Percentiles rank a stretch among this genome's conserved stretches.
Conservation (phyloP, 169 alveolate species). For the Babesia ovata region DNA sequence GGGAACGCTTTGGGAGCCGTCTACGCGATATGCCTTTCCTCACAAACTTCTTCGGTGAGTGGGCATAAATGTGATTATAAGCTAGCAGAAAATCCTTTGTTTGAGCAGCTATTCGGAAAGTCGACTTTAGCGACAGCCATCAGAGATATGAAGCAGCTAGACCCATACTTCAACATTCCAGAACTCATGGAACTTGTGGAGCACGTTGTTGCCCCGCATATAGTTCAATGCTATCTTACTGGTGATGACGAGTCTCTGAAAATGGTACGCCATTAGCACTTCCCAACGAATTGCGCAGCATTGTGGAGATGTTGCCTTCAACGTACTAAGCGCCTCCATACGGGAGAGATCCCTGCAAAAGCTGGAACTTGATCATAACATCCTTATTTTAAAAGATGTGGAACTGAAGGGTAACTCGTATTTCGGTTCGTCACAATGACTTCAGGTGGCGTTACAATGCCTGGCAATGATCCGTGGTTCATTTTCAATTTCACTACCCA, state of each 20-base stretch:
- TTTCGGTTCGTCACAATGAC: background rate
- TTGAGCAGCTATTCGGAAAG: constrained; percentile 84
- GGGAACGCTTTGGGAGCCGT: constrained; percentile 86
- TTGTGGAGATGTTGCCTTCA: constrained; percentile 85
- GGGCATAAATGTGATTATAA: background rate
- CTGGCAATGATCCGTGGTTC: constrained; percentile 84
- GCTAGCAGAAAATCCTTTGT: constrained; percentile 75
- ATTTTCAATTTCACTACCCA: constrained; percentile 87
- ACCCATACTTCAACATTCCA: constrained; percentile 83
- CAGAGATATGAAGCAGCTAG: constrained; percentile 85
- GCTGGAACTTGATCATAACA: constrained; percentile 80
- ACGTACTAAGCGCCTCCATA: constrained; percentile 79
- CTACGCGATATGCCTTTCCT: constrained; percentile 88
- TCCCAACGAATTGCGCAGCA: constrained; percentile 61
- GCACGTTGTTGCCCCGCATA: constrained; percentile 84
- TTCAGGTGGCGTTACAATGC: constrained; percentile 69
- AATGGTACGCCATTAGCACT: background rate
- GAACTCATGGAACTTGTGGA: constrained; percentile 84
- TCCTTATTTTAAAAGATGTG: constrained; percentile 80
- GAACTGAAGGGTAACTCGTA: constrained; percentile 81
- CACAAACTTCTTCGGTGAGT: constrained; percentile 80
- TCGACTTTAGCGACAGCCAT: constrained; percentile 85
- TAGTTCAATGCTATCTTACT: constrained; percentile 81
- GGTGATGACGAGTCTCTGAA: constrained; percentile 83
- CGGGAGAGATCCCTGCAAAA: constrained; percentile 78